These are phyloP conservation scores for Viola pubescens DNA, from an alignment of 441 rosid genomes.

Conservation along the genomic window DNA sequence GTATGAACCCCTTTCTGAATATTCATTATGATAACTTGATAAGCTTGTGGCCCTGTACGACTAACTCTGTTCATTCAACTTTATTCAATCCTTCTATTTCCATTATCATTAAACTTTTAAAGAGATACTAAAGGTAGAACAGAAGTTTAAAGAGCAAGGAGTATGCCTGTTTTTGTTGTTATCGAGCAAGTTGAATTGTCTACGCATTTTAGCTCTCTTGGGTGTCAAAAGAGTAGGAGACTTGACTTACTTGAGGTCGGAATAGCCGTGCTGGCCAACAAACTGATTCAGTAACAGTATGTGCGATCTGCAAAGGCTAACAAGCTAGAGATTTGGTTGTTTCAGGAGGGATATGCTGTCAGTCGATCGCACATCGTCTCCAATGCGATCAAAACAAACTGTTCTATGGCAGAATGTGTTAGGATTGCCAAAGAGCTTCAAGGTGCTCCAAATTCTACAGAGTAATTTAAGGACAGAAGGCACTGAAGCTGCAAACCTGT, in stretches of 20 bases:
- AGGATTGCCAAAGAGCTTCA: slow-evolving; percentile 42
- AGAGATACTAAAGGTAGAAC: neutral
- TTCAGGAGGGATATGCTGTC: slow-evolving; percentile 71
- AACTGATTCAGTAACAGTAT: too few relatives aligned
- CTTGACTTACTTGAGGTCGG: neutral
- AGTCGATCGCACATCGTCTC: slow-evolving; percentile 67
- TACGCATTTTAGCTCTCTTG: neutral
- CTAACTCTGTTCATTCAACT: neutral
- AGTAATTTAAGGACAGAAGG: neutral
- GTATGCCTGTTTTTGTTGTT: neutral
- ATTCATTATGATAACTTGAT: neutral
- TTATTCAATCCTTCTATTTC: neutral
- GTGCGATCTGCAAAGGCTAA: neutral
- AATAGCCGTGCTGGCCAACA: neutral
- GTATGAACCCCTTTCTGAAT: slow-evolving; percentile 21
- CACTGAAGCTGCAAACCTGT: neutral
- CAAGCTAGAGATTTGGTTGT: slow-evolving; percentile 7
- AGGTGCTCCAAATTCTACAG: slow-evolving; percentile 1
- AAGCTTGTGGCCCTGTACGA: too few relatives aligned
- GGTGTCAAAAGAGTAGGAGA: neutral
- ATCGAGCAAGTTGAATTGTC: neutral
- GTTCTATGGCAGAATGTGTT: slow-evolving; percentile 58
- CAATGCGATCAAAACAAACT: slow-evolving; percentile 74
- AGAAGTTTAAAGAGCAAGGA: neutral
- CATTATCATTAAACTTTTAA: too few relatives aligned